Percentiles rank a stretch among this genome's conserved stretches.
Conservation (phyloP, 768 basidiomycete species). For the Boletus edulis region DNA sequence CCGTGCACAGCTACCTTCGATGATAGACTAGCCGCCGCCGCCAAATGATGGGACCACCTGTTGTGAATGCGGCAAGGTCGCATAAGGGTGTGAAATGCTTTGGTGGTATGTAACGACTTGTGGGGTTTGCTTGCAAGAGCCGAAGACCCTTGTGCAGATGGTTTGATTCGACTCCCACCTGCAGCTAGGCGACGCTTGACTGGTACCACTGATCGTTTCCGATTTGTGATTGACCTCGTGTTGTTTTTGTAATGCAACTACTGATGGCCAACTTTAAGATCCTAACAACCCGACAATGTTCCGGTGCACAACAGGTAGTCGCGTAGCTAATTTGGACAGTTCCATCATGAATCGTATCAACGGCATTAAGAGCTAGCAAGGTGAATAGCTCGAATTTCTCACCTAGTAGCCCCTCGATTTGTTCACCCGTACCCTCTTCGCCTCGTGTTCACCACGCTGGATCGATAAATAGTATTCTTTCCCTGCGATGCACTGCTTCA, state of each 20-base stretch:
- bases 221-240: conserved; percentile 21
- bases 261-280: conserved; percentile 13
- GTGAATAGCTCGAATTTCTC: conserved; percentile 9
- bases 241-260: conserved; percentile 7
- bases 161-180: conserved; percentile 1
- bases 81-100: conserved; percentile 9
- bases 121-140: conserved; percentile 13
- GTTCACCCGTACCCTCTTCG: conserved; percentile 12
- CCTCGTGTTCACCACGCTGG: conserved; percentile 36
- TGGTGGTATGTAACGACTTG: conserved; percentile 2
- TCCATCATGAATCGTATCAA: conserved; percentile 1
- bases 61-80: conserved; percentile 1
- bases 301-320: background rate
- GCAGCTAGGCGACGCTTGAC: conserved; percentile 16
- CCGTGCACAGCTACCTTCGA: conserved; percentile 15
- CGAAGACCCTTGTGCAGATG: conserved; percentile 15
- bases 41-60: background rate
- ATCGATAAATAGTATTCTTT: conserved; percentile 17
- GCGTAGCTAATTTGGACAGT: conserved; percentile 1
- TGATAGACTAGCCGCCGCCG: conserved; percentile 2
- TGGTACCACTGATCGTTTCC: conserved; percentile 17
- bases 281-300: conserved; percentile 12
- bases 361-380: conserved; percentile 12
- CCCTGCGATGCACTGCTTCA: conserved; percentile 26
- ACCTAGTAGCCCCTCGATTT: conserved; percentile 11